phyloP scores from a whole-genome alignment of 441 rosid species.

The Hura crepitans region DNA sequence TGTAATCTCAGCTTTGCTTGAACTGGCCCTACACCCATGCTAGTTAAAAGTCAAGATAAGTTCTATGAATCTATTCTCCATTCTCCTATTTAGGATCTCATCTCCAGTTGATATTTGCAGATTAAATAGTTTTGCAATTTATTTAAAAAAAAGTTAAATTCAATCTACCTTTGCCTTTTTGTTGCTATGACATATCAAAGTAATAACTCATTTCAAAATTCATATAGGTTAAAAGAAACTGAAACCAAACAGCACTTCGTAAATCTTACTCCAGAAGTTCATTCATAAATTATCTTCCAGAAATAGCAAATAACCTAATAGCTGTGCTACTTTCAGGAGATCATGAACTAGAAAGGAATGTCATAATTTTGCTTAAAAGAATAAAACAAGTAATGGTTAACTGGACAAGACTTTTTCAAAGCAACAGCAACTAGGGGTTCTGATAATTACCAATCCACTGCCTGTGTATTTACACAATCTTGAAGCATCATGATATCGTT shows the following conservation, averaged over 20 bases:
- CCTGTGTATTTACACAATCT: slow-evolving; percentile 67
- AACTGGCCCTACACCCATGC: neutral
- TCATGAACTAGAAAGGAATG: slow-evolving; percentile 5
- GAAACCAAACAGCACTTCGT: slow-evolving; percentile 6
- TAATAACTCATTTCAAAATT: neutral
- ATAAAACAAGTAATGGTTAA: neutral
- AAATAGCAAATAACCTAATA: neutral
- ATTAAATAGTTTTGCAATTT: neutral
- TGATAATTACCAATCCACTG: slow-evolving; percentile 73
- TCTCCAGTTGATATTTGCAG: neutral
- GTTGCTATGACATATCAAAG: neutral
- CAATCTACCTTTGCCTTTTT: neutral
- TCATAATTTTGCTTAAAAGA: neutral
- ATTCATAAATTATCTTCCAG: neutral
- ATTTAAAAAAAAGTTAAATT: neutral
- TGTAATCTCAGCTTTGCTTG: neutral
- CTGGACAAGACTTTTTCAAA: slow-evolving; percentile 1
- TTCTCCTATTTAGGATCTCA: neutral
- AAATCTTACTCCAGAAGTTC: slow-evolving; percentile 1
- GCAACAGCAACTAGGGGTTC: slow-evolving; percentile 7
- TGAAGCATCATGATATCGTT: slow-evolving; percentile 87
- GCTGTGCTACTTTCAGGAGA: neutral
- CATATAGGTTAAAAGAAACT: neutral
- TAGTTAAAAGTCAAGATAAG: slow-evolving; percentile 9
- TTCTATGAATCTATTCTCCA: neutral